These are phyloP conservation scores for Eucalyptus marginata DNA, from an alignment of 345 rosid genomes.

Conservation along the genomic window DNA sequence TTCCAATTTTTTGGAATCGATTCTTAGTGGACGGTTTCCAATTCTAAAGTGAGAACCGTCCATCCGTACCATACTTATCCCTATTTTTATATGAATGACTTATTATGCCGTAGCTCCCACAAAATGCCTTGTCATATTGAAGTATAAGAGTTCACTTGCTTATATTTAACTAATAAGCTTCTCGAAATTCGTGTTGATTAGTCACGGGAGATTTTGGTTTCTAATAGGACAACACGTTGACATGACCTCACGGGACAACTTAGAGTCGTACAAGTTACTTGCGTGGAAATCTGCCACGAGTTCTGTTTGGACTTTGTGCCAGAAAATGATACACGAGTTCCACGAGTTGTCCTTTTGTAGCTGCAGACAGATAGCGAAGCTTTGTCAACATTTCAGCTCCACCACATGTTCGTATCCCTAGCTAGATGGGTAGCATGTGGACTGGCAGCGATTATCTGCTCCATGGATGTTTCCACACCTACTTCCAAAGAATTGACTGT, in stretches of 20 bases:
- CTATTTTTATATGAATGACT: background rate
- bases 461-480: background rate
- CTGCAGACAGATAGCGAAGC: background rate
- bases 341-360: background rate
- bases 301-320: background rate
- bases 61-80: no score
- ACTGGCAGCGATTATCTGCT: background rate
- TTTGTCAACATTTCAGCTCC: background rate
- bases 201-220: background rate
- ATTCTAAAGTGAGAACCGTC: no score
- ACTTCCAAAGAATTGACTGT: background rate
- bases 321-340: background rate
- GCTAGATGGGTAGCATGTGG: background rate
- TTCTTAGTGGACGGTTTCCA: rapidly evolving
- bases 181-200: background rate
- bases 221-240: background rate
- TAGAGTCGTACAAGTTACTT: background rate
- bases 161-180: background rate
- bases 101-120: background rate
- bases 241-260: background rate
- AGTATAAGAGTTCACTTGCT: background rate
- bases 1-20: no score
- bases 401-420: background rate
- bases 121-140: background rate
- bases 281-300: background rate